These are phyloP conservation scores for Plasmodium yoelii DNA, from an alignment of 169 alveolate genomes.

Conservation along the genomic window DNA sequence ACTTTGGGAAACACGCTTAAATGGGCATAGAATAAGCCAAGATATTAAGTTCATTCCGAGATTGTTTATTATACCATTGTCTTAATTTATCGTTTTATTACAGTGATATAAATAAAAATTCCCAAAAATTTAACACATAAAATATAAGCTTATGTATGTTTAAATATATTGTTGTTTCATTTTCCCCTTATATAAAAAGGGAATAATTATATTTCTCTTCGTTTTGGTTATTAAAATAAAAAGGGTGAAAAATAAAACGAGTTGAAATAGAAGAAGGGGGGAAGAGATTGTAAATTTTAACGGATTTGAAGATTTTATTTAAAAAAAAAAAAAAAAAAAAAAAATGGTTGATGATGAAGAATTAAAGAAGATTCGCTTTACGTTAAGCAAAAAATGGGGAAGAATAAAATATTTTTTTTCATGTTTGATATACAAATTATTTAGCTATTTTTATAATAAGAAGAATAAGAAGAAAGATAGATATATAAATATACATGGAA, in stretches of 20 bases:
- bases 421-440: constrained; percentile 32
- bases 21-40: too few relatives aligned
- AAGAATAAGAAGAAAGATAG: constrained; percentile 80
- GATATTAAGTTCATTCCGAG: too few relatives aligned
- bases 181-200: too few relatives aligned
- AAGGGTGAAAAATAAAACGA: background rate
- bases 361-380: constrained; percentile 39
- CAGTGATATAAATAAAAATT: too few relatives aligned
- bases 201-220: too few relatives aligned
- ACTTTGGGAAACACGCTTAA: too few relatives aligned
- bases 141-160: too few relatives aligned
- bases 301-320: too few relatives aligned
- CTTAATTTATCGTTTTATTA: too few relatives aligned
- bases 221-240: background rate
- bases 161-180: too few relatives aligned
- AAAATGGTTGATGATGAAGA: constrained; percentile 73
- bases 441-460: constrained; percentile 78
- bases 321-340: background rate
- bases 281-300: background rate
- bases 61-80: too few relatives aligned
- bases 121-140: too few relatives aligned
- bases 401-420: constrained; percentile 58
- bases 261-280: background rate
- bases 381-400: constrained; percentile 50
- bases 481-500: constrained; percentile 82